These are phyloP conservation scores for Phialophora expanda DNA, from an alignment of 2,329 filamentous ascomycete genomes.

Conservation along the genomic window DNA sequence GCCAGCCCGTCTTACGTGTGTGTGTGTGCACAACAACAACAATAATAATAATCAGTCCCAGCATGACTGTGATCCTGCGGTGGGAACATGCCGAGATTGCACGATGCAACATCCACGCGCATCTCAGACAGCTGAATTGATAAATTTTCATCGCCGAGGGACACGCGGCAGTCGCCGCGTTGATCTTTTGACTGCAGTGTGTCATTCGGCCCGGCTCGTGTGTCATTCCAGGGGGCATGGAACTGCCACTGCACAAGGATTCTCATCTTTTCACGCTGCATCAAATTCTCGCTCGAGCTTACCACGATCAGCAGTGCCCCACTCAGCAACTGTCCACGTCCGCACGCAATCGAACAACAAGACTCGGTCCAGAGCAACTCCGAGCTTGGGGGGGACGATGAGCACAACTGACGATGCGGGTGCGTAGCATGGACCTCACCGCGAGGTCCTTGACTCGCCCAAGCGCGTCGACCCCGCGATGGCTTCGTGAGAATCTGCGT, in stretches of 20 bases:
- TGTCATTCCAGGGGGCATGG: background rate
- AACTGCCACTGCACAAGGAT: no score
- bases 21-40: background rate
- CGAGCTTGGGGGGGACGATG: background rate
- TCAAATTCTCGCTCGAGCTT: background rate
- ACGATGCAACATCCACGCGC: background rate
- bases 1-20: background rate
- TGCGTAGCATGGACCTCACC: constrained; percentile 25
- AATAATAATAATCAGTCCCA: background rate
- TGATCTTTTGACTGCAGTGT: background rate
- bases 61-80: background rate
- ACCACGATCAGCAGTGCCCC: background rate
- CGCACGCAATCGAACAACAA: background rate
- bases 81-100: background rate
- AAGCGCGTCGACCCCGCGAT: constrained; percentile 1
- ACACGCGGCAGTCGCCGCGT: background rate
- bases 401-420: constrained; percentile 27
- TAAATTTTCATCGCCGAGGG: background rate
- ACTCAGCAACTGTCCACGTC: background rate
- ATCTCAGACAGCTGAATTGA: no score
- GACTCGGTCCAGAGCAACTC: background rate
- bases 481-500: no score
- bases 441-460: constrained; percentile 20
- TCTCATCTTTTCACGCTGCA: no score
- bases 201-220: constrained; percentile 4